These are phyloP conservation scores for Pichia paraexigua DNA, from an alignment of 805 yeast species.

Conservation along the genomic window DNA sequence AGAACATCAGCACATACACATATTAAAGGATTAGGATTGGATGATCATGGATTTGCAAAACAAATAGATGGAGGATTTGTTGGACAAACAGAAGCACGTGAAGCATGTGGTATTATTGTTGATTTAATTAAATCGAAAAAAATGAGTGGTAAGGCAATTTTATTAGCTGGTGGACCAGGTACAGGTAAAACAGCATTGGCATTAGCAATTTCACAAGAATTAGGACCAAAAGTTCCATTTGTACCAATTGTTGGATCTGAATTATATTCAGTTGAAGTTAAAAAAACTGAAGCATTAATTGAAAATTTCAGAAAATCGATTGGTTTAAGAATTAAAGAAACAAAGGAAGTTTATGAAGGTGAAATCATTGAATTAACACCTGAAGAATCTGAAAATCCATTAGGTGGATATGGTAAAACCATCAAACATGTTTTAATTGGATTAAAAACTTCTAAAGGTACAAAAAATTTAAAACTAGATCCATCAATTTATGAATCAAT, in stretches of 20 bases:
- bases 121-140: slow-evolving; percentile 91
- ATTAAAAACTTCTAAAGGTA: slow-evolving; percentile 91
- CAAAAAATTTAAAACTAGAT: slow-evolving; percentile 97
- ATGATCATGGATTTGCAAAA: slow-evolving; percentile 79
- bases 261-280: slow-evolving; percentile 81
- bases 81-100: slow-evolving; percentile 88
- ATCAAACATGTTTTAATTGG: slow-evolving; percentile 84
- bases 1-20: slow-evolving; percentile 91
- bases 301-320: slow-evolving; percentile 95
- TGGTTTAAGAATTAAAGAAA: slow-evolving; percentile 93
- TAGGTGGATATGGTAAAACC: slow-evolving; percentile 73
- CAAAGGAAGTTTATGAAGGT: slow-evolving; percentile 96
- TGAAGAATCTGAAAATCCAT: slow-evolving; percentile 84
- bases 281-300: slow-evolving; percentile 92
- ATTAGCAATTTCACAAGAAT: slow-evolving; percentile 75
- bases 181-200: slow-evolving; percentile 99
- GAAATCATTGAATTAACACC: slow-evolving; percentile 92
- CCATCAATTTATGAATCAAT: slow-evolving; percentile 96
- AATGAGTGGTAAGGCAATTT: slow-evolving; percentile 93
- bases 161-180: slow-evolving; percentile 97
- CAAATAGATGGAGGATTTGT: slow-evolving; percentile 91
- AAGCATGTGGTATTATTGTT: slow-evolving; percentile 87
- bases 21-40: slow-evolving; percentile 93
- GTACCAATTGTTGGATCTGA: slow-evolving; percentile 94
- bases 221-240: slow-evolving; percentile 80